Percentiles rank a stretch among this genome's conserved stretches.
These are phyloP conservation scores for Schizothecium vesticola DNA, from an alignment of 495 filamentous ascomycete genomes.

Conservation along the genomic window DNA sequence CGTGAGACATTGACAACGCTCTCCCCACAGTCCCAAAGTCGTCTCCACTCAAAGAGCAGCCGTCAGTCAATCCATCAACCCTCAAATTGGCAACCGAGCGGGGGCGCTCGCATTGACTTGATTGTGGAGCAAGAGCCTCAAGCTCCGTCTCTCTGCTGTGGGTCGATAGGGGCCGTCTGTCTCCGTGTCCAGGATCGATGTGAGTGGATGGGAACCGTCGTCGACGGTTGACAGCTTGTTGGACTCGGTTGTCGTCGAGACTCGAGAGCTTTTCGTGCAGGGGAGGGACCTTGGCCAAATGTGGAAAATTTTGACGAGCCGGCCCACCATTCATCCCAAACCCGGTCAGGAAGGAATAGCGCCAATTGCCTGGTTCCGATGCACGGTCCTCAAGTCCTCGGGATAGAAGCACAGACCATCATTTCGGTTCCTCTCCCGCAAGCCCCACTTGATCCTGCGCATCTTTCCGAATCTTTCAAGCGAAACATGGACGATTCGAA, in stretches of 20 bases:
- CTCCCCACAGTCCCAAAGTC: background rate
- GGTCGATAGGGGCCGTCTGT: background rate
- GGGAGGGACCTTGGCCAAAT: slow-evolving; percentile 1
- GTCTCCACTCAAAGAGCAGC: background rate
- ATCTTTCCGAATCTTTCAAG: background rate
- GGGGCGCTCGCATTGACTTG: background rate
- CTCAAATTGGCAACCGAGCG: background rate
- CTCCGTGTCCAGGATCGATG: background rate
- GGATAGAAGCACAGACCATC: background rate
- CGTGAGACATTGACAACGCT: background rate
- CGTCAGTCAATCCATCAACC: background rate
- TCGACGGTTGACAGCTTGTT: background rate
- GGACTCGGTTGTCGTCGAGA: background rate
- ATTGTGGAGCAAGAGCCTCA: background rate
- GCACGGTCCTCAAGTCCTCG: background rate
- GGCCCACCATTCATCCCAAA: background rate
- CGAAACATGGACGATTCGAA: background rate
- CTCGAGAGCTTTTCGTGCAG: background rate
- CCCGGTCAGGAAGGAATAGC: slow-evolving; percentile 5
- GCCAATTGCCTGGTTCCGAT: background rate
- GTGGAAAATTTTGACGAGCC: slow-evolving; percentile 7
- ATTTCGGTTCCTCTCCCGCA: background rate
- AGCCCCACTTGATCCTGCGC: background rate
- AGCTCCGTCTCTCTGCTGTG: background rate
- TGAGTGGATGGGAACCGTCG: background rate